Evolutionary conservation across 768 basidiomycete species (phyloP).

Genomic region (Termitomyces sp.): DNA sequence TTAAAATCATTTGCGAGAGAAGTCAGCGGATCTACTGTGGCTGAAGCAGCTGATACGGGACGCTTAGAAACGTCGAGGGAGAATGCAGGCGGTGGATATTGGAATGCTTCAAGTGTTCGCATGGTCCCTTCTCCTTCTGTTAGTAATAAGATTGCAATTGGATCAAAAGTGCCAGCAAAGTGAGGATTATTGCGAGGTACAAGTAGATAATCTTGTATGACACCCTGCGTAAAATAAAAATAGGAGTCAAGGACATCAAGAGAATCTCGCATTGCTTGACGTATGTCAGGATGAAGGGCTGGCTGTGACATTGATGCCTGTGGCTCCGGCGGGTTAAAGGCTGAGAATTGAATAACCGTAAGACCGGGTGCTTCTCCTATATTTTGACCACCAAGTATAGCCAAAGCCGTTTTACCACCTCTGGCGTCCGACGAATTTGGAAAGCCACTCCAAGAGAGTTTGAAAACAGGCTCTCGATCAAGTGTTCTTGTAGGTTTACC

Average conservation of each 20-base stretch:
- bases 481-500: conserved; percentile 10
- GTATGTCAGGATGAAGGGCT: conserved; percentile 38
- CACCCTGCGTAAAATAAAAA: conserved; percentile 52
- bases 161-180: conserved; percentile 61
- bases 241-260: conserved; percentile 41
- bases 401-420: conserved; percentile 67
- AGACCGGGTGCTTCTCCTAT: conserved; percentile 51
- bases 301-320: conserved; percentile 22
- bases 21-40: conserved; percentile 11
- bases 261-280: conserved; percentile 61
- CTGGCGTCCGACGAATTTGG: conserved; percentile 57
- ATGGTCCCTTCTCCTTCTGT: conserved; percentile 42
- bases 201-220: conserved; percentile 75
- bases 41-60: not conserved
- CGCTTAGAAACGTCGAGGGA: not conserved
- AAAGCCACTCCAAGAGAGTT: conserved; percentile 79
- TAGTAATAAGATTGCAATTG: conserved; percentile 59
- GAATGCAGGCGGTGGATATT: conserved; percentile 64
- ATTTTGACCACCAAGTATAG: conserved; percentile 74
- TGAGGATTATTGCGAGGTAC: conserved; percentile 69
- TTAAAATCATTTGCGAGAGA: conserved; percentile 33
- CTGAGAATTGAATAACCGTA: conserved; percentile 62
- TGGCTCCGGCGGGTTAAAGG: conserved; percentile 51
- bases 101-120: conserved; percentile 53
- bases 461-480: conserved; percentile 75